phyloP scores from a whole-genome alignment of 2,329 filamentous ascomycete species.

The Aaosphaeria pasadenensis region DNA sequence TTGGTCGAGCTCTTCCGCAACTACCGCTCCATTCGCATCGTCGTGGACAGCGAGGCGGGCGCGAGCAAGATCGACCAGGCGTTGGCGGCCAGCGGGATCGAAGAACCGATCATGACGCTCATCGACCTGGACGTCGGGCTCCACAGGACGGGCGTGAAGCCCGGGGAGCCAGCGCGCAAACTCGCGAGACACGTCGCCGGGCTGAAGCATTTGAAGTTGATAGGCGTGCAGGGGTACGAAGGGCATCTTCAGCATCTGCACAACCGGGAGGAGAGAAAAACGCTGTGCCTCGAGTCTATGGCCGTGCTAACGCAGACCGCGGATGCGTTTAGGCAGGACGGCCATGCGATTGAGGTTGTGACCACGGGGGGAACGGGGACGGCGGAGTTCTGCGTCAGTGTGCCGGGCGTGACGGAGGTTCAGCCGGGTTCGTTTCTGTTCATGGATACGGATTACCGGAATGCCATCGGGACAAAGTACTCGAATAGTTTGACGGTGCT shows the following conservation, averaged over 20 bases:
- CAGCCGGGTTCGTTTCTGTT: constrained; percentile 57
- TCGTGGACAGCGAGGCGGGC: constrained; percentile 48
- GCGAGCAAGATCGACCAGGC: constrained; percentile 47
- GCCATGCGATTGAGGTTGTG: constrained; percentile 48
- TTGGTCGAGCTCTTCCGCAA: constrained; percentile 46
- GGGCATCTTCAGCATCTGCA: constrained; percentile 54
- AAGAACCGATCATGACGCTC: constrained; percentile 40
- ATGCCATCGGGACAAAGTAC: constrained; percentile 50
- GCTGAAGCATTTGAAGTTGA: constrained; percentile 41
- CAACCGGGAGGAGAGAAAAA: constrained; percentile 40
- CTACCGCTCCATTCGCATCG: constrained; percentile 42
- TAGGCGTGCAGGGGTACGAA: constrained; percentile 54
- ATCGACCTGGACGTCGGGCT: constrained; percentile 53
- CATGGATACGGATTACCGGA: constrained; percentile 57
- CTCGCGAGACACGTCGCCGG: constrained; percentile 41
- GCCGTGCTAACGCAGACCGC: constrained; percentile 44
- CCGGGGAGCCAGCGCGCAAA: constrained; percentile 39
- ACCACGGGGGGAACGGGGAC: constrained; percentile 54
- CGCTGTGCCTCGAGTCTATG: constrained; percentile 48
- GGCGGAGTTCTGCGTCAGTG: constrained; percentile 51
- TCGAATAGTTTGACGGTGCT: constrained; percentile 49
- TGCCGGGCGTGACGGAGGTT: constrained; percentile 52
- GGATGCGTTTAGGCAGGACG: constrained; percentile 39
- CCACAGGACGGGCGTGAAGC: constrained; percentile 48
- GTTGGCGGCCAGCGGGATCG: constrained; percentile 34